Base-by-base conservation (phyloP, 768 basidiomycete species). In the Lactarius vividus region DNA sequence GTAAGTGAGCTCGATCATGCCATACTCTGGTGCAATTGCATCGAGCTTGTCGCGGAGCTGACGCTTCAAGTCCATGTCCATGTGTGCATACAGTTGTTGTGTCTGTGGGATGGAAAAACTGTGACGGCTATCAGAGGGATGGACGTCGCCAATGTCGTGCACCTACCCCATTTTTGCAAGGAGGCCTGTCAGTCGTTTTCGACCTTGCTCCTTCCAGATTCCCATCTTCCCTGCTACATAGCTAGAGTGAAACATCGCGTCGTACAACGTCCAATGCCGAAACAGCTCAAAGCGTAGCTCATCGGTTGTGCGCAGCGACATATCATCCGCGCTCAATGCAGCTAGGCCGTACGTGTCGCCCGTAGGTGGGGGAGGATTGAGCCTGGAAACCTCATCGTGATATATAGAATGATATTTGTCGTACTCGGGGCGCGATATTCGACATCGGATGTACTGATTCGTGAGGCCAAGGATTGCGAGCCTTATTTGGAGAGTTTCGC, bases 251-350 rank as follows among this genome's bases (percentile, higher is more conserved):
- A 89, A 88, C 97, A 99, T 98, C 13, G 96, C 88, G 73, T 99
- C 97, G 74, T 98, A 98, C 55, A 99, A 78, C 35, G 91, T 98
- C 97, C 97, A 99, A 78, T 98, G 97, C 63, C 96, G 84, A 74
- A 96, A 95, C 61, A 98, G 83, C 78, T 89, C 95, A 75, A 99
- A 98, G 29, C 97, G 84, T 61, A 98, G 80, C 76, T 99, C 97
- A 59, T 96, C 94, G 37, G 86, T 88, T 46, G 88, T 81, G 44
- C 92, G 85, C 69, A 99, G 86, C 35, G 88, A 86, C 64, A 82
- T 79, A 74, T 98, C 96, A 71, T 98, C 95, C 2, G 96, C 91
- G 68, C 83, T 85, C 29, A 87, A 77, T 0, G 87, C 83, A 61
- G 82, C 80, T 66, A 79, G 73, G 18, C 80, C 78, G 59, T 80